Evolutionary conservation across 257 asterid species (phyloP), one percentile per base, ranked within the genome.

Genomic region (Galeopsis tetrahit): DNA sequence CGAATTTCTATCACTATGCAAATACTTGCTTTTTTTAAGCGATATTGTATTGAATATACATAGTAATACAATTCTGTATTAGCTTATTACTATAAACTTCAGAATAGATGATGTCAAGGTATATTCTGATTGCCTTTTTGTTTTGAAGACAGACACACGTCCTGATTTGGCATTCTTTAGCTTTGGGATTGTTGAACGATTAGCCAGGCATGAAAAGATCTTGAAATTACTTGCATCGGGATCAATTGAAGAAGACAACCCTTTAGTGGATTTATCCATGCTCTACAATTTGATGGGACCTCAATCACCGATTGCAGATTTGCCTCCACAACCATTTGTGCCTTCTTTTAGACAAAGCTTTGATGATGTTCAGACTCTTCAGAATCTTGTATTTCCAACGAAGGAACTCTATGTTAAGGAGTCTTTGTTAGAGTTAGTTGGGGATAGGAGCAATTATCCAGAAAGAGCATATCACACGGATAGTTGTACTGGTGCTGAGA

Each of bases 161-260:
- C 82, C 82, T 48, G 83, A 76, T 52, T 76, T 86, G 1, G 72
- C 69, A 66, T 81, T 35, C 66, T 81, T 90, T 36, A 78, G 92
- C 84, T 74, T 75, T 57, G 93, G 91, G 72, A 80, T 90, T 71
- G 89, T 86, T 0, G 92, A 89, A 42, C 89, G 85, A 48, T 86
- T 85, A 72, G 65, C 73, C 57, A 77, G 70, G 75, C 90, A 80
- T 4, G 97, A 90, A 77, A 83, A 75, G 72, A 77, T 89, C 77
- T 33, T 79, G 86, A 87, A 90, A 81, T 79, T 83, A 53, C 87
- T 95, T 8, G 60, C 82, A 44, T 85, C 90, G 17, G 85, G 90
- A 73, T 82, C 87, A 64, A 78, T 76, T 48, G 88, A 83, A 75
- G 83, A 70, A 65, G 86, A 86, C 68, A 78, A 77, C 34, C 72